Conservation (phyloP, 1,139 yeast genomes). For the Scheffersomyces illinoinensis region DNA sequence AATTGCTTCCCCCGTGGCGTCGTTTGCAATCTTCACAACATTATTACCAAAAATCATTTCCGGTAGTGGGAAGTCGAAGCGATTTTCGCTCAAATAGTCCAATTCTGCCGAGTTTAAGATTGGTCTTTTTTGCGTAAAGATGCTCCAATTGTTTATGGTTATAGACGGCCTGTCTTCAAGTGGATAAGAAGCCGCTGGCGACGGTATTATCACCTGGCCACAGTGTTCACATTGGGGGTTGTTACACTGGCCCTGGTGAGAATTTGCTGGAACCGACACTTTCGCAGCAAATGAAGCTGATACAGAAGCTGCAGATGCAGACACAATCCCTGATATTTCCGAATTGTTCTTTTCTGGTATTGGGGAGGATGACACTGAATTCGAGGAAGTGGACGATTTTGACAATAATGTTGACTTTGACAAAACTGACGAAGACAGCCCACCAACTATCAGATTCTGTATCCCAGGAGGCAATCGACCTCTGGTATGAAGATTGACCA, state of each 20-base stretch:
- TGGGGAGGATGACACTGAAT: background rate
- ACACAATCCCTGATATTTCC: background rate
- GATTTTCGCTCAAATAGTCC: constrained; percentile 61
- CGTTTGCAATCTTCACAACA: constrained; percentile 51
- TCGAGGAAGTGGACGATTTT: constrained; percentile 16
- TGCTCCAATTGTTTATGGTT: constrained; percentile 70
- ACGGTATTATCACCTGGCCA: constrained; percentile 71
- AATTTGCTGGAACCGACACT: constrained; percentile 34
- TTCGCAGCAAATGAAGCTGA: constrained; percentile 1
- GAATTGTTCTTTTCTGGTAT: background rate
- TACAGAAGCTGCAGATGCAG: background rate
- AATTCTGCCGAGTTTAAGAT: constrained; percentile 75
- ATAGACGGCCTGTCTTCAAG: constrained; percentile 66
- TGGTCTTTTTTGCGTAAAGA: constrained; percentile 72
- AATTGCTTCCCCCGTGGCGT: constrained; percentile 46
- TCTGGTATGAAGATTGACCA: constrained; percentile 48
- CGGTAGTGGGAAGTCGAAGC: constrained; percentile 79
- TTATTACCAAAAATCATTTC: constrained; percentile 98
- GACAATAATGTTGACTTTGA: constrained; percentile 1
- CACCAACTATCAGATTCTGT: background rate
- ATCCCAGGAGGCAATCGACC: constrained; percentile 30
- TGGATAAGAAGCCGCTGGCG: constrained; percentile 67
- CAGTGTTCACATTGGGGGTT: constrained; percentile 65
- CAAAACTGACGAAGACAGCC: background rate
- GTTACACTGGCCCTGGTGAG: constrained; percentile 35